Evolutionary conservation across 106 monocot species (phyloP).

Genomic region (Gastrodia elata): DNA sequence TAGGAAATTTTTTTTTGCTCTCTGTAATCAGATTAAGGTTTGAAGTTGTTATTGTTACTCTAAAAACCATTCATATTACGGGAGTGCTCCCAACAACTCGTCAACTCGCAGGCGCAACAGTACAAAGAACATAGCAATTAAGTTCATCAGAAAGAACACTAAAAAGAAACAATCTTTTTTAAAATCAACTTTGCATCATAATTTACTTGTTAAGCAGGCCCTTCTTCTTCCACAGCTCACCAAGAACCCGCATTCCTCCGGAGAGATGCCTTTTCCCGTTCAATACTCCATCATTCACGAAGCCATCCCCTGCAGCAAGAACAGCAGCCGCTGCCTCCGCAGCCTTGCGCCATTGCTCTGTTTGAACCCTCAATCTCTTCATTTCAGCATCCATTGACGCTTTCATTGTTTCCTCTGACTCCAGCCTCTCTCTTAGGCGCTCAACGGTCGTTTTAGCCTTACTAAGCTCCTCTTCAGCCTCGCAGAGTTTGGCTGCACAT

Average conservation of each 20-base stretch:
- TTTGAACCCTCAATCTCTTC: slow-evolving; percentile 59
- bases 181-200: background rate
- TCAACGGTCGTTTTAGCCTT: slow-evolving; percentile 19
- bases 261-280: slow-evolving; percentile 22
- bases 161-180: background rate
- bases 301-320: slow-evolving; percentile 13
- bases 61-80: no score
- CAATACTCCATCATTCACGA: background rate
- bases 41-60: no score
- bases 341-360: slow-evolving; percentile 91
- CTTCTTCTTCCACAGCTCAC: slow-evolving; percentile 91
- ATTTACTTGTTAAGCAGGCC: slow-evolving; percentile 24
- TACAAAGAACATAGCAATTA: background rate
- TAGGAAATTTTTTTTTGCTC: no score
- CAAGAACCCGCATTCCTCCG: slow-evolving; percentile 55
- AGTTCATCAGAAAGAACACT: background rate
- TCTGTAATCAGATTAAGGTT: no score
- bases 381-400: slow-evolving; percentile 43
- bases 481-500: slow-evolving; percentile 23
- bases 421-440: slow-evolving; percentile 35
- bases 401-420: slow-evolving; percentile 29
- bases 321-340: slow-evolving; percentile 71
- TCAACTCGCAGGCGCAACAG: no score
- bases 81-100: no score
- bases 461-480: slow-evolving; percentile 32